Percentiles rank a stretch among this genome's conserved stretches.
Evolutionary conservation across 2,329 filamentous ascomycete species (phyloP).

Genomic region (Diaporthe ampelina): DNA sequence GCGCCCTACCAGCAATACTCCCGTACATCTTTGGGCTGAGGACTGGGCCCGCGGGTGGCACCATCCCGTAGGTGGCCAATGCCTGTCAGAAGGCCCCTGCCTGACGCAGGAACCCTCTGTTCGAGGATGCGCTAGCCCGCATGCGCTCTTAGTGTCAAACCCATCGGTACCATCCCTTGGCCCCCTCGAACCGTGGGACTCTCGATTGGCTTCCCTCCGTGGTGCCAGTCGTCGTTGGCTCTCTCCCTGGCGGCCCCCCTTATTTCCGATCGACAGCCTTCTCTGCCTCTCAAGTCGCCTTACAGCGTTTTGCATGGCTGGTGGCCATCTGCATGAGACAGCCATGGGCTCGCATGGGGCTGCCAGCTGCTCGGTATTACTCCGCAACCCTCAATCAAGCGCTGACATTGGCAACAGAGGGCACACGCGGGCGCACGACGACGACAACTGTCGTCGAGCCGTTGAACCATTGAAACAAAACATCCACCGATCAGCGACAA

Average conservation of each 20-base stretch:
- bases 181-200: not conserved
- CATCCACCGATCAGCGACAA: slow-evolving; percentile 28
- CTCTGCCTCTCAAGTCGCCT: not conserved
- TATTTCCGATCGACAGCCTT: slow-evolving; percentile 24
- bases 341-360: not conserved
- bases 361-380: slow-evolving; percentile 26
- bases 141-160: slow-evolving; percentile 40
- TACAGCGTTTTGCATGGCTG: slow-evolving; percentile 4
- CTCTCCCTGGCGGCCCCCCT: not conserved
- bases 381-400: slow-evolving; percentile 18
- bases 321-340: slow-evolving; percentile 24
- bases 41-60: slow-evolving; percentile 30
- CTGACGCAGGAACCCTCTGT: slow-evolving; percentile 40
- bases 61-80: slow-evolving; percentile 8
- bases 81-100: slow-evolving; percentile 27
- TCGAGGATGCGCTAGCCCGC: slow-evolving; percentile 38
- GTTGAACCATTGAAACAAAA: slow-evolving; percentile 34
- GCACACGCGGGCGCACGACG: not conserved
- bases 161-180: slow-evolving; percentile 12
- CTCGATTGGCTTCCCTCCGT: slow-evolving; percentile 29
- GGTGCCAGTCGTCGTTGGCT: not conserved
- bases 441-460: not conserved
- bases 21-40: slow-evolving; percentile 11
- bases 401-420: not conserved
- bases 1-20: slow-evolving; percentile 11